A percentile compares a stretch with the other conserved stretches of the same genome.
These are phyloP conservation scores for Torulaspora indica DNA, from an alignment of 805 yeast genomes.

Conservation along the genomic window DNA sequence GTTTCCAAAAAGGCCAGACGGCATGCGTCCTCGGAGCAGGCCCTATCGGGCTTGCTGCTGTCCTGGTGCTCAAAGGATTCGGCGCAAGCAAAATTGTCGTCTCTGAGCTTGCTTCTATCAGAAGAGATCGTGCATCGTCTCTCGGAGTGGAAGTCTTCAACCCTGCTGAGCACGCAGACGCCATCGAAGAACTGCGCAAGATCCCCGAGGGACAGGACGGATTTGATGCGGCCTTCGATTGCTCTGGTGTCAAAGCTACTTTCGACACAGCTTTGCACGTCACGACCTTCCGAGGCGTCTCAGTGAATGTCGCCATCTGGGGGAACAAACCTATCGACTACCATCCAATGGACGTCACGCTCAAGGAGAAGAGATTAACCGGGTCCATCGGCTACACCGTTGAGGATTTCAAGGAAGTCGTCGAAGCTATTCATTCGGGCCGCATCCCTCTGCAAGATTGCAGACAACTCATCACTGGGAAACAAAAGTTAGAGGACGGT, in stretches of 20 bases:
- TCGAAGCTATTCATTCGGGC: slow-evolving; percentile 47
- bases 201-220: slow-evolving; percentile 43
- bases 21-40: slow-evolving; percentile 58
- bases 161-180: slow-evolving; percentile 41
- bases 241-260: slow-evolving; percentile 50
- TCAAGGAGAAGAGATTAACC: slow-evolving; percentile 49
- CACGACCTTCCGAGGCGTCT: slow-evolving; percentile 49
- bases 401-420: slow-evolving; percentile 53
- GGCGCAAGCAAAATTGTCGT: slow-evolving; percentile 48
- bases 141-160: slow-evolving; percentile 49
- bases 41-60: slow-evolving; percentile 57
- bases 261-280: slow-evolving; percentile 48
- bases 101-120: slow-evolving; percentile 45
- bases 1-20: slow-evolving; percentile 42
- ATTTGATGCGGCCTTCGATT: slow-evolving; percentile 49
- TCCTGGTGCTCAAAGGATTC: slow-evolving; percentile 49
- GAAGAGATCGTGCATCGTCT: slow-evolving; percentile 46
- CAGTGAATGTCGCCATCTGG: slow-evolving; percentile 67
- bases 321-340: slow-evolving; percentile 46
- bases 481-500: slow-evolving; percentile 46
- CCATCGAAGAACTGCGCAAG: slow-evolving; percentile 39
- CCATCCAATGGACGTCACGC: slow-evolving; percentile 53
- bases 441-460: slow-evolving; percentile 43
- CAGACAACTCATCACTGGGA: slow-evolving; percentile 50
- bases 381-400: slow-evolving; percentile 61